These are phyloP conservation scores for Triglochin maritima DNA, from an alignment of 106 monocot genomes.

Conservation along the genomic window DNA sequence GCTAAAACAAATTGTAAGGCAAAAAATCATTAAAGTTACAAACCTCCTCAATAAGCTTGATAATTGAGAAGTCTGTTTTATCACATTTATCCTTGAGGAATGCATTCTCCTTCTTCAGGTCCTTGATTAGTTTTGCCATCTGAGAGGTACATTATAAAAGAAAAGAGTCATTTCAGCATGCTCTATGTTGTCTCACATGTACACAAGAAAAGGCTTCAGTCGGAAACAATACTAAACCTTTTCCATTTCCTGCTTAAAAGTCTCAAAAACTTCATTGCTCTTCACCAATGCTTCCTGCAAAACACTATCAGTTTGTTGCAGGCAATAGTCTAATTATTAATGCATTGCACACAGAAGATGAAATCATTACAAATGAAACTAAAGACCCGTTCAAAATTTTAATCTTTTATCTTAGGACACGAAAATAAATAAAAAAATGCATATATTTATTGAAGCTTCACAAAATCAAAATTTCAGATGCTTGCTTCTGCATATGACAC, in stretches of 20 bases:
- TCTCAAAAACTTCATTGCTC: conserved; percentile 94
- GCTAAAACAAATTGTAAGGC: no score
- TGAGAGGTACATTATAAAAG: conserved; percentile 12
- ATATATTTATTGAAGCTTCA: no score
- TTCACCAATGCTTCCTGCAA: conserved; percentile 80
- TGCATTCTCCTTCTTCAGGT: conserved; percentile 90
- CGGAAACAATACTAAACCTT: conserved; percentile 37
- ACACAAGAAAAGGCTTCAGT: background rate
- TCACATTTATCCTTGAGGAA: conserved; percentile 92
- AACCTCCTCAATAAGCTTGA: conserved; percentile 93
- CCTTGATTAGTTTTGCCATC: conserved; percentile 91
- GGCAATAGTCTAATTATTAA: background rate
- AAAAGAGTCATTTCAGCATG: background rate
- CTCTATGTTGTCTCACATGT: background rate
- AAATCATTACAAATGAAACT: no score
- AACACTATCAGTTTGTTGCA: background rate
- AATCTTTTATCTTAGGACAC: no score
- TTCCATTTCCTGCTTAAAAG: conserved; percentile 96
- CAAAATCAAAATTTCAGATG: no score
- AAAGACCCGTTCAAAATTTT: no score
- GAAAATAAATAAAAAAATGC: no score
- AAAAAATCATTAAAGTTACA: background rate
- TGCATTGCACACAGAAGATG: background rate
- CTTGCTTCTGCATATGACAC: no score
- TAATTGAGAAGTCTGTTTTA: conserved; percentile 77